Conservation (phyloP, 2,329 filamentous ascomycete species). For the Penicillium sp. region DNA sequence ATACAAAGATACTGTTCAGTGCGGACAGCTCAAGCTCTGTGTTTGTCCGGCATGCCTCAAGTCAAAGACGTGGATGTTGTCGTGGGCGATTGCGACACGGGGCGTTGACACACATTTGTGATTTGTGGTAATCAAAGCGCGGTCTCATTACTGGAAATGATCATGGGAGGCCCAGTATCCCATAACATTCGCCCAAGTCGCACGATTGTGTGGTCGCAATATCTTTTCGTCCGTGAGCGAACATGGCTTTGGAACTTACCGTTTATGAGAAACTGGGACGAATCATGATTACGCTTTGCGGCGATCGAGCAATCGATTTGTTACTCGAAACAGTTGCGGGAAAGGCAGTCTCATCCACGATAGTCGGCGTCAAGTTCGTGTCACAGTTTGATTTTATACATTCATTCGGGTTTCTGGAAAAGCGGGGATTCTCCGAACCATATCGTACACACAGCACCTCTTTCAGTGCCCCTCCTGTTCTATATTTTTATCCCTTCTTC, state of each 20-base stretch:
- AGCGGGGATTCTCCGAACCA: not conserved
- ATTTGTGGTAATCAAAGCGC: not conserved
- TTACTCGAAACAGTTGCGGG: not conserved
- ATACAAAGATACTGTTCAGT: too few relatives aligned
- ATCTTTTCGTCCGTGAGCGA: too few relatives aligned
- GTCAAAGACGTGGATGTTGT: not conserved
- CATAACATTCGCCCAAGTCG: too few relatives aligned
- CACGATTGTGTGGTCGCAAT: too few relatives aligned
- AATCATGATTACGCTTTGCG: not conserved
- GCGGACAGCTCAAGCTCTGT: not conserved
- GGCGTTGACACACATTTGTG: not conserved
- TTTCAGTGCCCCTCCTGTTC: not conserved
- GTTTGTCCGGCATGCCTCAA: not conserved
- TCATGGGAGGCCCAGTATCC: too few relatives aligned
- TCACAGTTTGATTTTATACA: not conserved
- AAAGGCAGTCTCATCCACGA: not conserved
- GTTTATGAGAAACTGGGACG: too few relatives aligned
- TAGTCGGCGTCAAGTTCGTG: not conserved
- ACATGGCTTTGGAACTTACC: too few relatives aligned
- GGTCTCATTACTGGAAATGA: too few relatives aligned
- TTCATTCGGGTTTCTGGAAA: not conserved
- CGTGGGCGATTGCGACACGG: not conserved
- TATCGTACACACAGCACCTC: not conserved
- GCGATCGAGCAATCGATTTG: not conserved
- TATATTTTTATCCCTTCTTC: constrained; percentile 10